Evolutionary conservation across 2,329 filamentous ascomycete species (phyloP).

Genomic region (Neonectria neomacrospora): DNA sequence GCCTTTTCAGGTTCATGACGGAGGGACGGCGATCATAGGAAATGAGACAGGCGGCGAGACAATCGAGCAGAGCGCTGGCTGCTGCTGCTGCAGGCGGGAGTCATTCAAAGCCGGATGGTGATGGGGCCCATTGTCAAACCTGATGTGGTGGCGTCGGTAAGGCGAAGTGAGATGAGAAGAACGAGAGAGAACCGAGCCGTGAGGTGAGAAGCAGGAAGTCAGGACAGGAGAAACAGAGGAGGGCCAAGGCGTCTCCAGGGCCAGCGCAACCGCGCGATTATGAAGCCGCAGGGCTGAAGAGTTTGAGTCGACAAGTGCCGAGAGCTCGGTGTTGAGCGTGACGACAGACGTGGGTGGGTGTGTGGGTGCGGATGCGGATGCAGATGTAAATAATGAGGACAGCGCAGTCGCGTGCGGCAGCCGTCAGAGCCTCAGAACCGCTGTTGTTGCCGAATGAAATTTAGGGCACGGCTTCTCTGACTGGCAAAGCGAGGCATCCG

Average conservation of each 20-base stretch:
- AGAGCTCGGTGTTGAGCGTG: constrained; percentile 5
- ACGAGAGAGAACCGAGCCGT: constrained; percentile 11
- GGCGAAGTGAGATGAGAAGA: constrained; percentile 16
- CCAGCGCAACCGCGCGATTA: not conserved
- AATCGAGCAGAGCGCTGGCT: constrained; percentile 28
- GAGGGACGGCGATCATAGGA: constrained; percentile 50
- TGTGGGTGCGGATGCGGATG: constrained; percentile 15
- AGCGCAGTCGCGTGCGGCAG: constrained; percentile 23
- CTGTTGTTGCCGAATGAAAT: constrained; percentile 7
- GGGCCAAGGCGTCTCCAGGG: not conserved
- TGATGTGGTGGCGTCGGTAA: constrained; percentile 34
- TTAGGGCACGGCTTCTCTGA: constrained; percentile 11
- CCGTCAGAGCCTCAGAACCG: constrained; percentile 13
- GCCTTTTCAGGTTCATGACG: constrained; percentile 61
- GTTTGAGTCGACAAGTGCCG: not conserved
- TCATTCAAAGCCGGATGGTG: constrained; percentile 37
- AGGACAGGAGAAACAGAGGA: not conserved
- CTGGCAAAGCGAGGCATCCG: constrained; percentile 5
- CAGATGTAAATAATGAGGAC: constrained; percentile 30
- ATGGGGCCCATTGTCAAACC: constrained; percentile 38
- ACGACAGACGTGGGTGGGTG: not conserved
- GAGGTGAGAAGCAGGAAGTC: not conserved
- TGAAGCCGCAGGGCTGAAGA: not conserved
- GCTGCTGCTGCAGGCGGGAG: constrained; percentile 19
- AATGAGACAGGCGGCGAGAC: constrained; percentile 27